Conservation (phyloP, 352 stramenopile species). For the Globisporangium paroecandrum region DNA sequence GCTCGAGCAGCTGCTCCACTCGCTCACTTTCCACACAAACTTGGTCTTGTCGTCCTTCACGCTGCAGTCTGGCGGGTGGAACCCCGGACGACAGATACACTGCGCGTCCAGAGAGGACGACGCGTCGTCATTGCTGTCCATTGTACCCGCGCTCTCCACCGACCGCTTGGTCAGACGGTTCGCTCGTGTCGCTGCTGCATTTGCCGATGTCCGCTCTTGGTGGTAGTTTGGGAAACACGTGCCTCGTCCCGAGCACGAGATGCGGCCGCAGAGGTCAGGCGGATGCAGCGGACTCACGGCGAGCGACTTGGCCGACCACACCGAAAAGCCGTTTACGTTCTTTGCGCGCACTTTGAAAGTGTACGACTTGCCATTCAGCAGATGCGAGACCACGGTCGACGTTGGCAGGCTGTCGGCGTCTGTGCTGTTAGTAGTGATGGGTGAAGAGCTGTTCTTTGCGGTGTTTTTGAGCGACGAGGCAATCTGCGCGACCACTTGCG, state of each 20-base stretch:
- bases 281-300: constrained; percentile 68
- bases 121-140: constrained; percentile 22
- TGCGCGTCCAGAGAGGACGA: constrained; percentile 26
- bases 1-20: constrained; percentile 56
- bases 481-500: constrained; percentile 31
- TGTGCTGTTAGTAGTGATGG: constrained; percentile 4
- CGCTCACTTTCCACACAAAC: constrained; percentile 50
- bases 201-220: not conserved
- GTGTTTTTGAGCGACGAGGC: constrained; percentile 18
- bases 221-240: constrained; percentile 70
- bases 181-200: not conserved
- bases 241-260: constrained; percentile 61
- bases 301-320: constrained; percentile 70
- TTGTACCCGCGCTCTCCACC: not conserved
- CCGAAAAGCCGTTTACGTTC: constrained; percentile 61
- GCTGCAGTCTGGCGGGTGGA: constrained; percentile 61
- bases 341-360: constrained; percentile 67
- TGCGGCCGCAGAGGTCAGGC: constrained; percentile 57
- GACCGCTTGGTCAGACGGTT: not conserved
- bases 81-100: constrained; percentile 66
- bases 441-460: constrained; percentile 12
- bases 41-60: constrained; percentile 34
- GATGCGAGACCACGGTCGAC: constrained; percentile 32
- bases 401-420: constrained; percentile 27
- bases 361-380: constrained; percentile 64